These are phyloP conservation scores for Boletellus deceptivus DNA, from an alignment of 1,284 basidiomycete genomes.

Conservation along the genomic window DNA sequence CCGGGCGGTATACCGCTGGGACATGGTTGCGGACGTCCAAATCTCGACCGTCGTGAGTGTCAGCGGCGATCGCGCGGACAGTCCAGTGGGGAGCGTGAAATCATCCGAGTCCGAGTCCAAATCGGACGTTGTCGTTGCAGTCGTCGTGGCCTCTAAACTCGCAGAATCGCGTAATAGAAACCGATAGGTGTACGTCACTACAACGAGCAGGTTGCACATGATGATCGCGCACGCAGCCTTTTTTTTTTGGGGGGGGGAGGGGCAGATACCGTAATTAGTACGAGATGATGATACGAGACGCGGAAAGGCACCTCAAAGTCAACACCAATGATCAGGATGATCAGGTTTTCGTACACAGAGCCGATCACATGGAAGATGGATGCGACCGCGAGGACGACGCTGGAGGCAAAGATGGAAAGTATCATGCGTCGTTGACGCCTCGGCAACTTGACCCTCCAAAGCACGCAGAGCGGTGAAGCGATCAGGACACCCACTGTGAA, in stretches of 20 bases:
- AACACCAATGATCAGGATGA: neutral
- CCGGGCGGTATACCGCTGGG: neutral
- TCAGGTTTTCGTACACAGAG: neutral
- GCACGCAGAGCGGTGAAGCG: conserved; percentile 12
- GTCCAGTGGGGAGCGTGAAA: conserved; percentile 1
- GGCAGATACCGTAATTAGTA: neutral
- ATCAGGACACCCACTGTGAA: conserved; percentile 10
- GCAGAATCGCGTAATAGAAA: neutral
- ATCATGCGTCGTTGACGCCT: conserved; percentile 19
- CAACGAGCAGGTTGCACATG: conserved; percentile 24
- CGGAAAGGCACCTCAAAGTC: conserved; percentile 5
- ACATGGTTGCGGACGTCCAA: neutral
- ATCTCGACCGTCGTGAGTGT: neutral
- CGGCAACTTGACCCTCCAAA: conserved; percentile 20
- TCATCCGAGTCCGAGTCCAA: neutral
- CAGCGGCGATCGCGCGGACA: neutral
- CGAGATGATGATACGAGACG: neutral
- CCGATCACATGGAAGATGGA: conserved; percentile 14
- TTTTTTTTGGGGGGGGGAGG: too few species aligned
- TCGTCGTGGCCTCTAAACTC: neutral
- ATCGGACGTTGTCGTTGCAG: neutral
- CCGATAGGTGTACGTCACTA: conserved; percentile 20
- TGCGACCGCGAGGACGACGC: conserved; percentile 9
- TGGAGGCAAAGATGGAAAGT: conserved; percentile 17
- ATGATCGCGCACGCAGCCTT: conserved; percentile 11